Conservation (phyloP, 2,329 filamentous ascomycete species). For the Periglandula ipomoeae region DNA sequence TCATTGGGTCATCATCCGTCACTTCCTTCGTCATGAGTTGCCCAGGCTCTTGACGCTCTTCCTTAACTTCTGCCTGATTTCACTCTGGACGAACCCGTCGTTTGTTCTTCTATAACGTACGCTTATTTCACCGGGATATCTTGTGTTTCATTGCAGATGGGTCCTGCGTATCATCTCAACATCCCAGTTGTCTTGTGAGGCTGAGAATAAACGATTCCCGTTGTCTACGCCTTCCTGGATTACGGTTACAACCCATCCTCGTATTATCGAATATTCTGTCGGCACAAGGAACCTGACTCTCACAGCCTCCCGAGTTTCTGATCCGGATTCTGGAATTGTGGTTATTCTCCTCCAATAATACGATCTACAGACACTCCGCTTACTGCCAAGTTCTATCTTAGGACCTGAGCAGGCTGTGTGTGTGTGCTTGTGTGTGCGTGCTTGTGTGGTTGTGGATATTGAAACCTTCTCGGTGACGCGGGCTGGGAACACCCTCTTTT, state of each 20-base stretch:
- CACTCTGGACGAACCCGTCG: constrained; percentile 7
- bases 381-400: constrained; percentile 7
- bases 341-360: constrained; percentile 4
- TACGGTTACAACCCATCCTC: constrained; percentile 5
- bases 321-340: neutral
- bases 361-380: constrained; percentile 6
- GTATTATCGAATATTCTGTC: constrained; percentile 3
- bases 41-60: constrained; percentile 2
- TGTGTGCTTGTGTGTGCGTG: neutral
- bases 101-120: constrained; percentile 6
- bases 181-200: constrained; percentile 13
- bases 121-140: constrained; percentile 5
- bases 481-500: constrained; percentile 2
- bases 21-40: constrained; percentile 2
- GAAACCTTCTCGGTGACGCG: constrained; percentile 1
- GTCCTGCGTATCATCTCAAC: constrained; percentile 12
- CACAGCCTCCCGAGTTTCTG: constrained; percentile 10
- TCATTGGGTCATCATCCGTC: constrained; percentile 7
- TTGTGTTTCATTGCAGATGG: constrained; percentile 16
- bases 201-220: constrained; percentile 9
- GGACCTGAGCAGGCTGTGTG: constrained; percentile 34
- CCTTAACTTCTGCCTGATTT: constrained; percentile 3
- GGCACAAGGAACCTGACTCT: neutral
- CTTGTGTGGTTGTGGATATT: constrained; percentile 7
- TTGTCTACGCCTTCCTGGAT: neutral